phyloP scores from a whole-genome alignment of 2,329 filamentous ascomycete genomes.

The Fusarium torreyae region DNA sequence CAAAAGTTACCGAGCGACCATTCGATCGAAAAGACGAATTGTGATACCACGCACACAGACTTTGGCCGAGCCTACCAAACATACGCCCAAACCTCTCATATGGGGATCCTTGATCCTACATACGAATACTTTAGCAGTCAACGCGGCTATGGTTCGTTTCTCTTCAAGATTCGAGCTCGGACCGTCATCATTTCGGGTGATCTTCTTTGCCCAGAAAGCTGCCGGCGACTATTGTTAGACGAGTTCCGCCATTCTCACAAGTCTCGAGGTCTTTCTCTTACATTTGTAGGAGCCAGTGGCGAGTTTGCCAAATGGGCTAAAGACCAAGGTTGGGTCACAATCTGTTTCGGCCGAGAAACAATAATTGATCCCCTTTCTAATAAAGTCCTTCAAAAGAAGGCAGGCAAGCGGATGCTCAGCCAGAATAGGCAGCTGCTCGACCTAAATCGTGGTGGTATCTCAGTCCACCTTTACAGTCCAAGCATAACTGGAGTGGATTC shows the following conservation, averaged over 20 bases:
- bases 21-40: background rate
- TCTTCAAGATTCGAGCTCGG: constrained; percentile 15
- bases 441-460: background rate
- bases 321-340: constrained; percentile 10
- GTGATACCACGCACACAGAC: background rate
- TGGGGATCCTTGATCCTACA: constrained; percentile 23
- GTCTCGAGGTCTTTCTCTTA: background rate
- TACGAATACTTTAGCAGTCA: constrained; percentile 18
- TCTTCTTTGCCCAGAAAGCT: constrained; percentile 1
- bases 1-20: background rate
- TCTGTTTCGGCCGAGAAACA: constrained; percentile 16
- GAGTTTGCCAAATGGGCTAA: constrained; percentile 13
- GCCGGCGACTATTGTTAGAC: background rate
- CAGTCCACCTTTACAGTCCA: constrained; percentile 1
- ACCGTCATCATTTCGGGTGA: constrained; percentile 12
- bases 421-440: constrained; percentile 24
- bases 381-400: constrained; percentile 9
- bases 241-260: constrained; percentile 9
- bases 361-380: constrained; percentile 20
- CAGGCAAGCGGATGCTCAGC: constrained; percentile 19
- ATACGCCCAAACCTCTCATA: constrained; percentile 23
- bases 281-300: constrained; percentile 10
- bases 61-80: constrained; percentile 10
- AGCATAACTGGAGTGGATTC: background rate
- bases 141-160: background rate